phyloP scores from a whole-genome alignment of 768 basidiomycete species.

The Lanmaoa rubissima region DNA sequence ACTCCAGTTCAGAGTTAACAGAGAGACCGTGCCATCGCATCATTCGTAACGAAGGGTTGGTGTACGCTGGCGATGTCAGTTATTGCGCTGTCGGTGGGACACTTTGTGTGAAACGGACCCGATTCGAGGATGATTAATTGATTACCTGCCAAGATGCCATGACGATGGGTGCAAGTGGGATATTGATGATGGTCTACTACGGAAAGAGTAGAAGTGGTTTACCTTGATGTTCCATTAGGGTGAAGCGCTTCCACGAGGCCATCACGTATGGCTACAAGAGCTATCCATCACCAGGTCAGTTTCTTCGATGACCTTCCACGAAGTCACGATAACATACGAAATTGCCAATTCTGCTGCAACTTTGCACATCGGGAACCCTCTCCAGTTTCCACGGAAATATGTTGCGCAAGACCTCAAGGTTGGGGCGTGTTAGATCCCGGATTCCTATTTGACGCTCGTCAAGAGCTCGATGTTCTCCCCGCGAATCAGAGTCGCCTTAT shows the following conservation, averaged over 20 bases:
- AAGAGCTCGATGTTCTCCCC: not conserved
- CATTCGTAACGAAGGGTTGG: not conserved
- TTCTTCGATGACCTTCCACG: not conserved
- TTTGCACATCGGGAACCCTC: not conserved
- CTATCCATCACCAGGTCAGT: not conserved
- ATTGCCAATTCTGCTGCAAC: slow-evolving; percentile 9
- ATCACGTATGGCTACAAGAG: slow-evolving; percentile 17
- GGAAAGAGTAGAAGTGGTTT: not conserved
- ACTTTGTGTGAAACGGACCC: not conserved
- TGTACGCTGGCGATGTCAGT: not conserved
- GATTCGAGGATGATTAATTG: no score
- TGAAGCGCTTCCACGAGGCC: slow-evolving; percentile 13
- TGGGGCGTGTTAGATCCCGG: slow-evolving; percentile 2
- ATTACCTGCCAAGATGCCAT: no score
- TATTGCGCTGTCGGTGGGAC: not conserved
- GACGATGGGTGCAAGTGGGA: not conserved
- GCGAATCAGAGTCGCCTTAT: slow-evolving; percentile 1
- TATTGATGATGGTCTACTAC: no score
- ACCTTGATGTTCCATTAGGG: slow-evolving; percentile 26
- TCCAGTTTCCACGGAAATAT: not conserved
- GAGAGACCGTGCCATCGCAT: not conserved
- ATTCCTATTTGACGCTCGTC: slow-evolving; percentile 9
- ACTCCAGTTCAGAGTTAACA: not conserved
- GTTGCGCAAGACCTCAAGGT: slow-evolving; percentile 9
- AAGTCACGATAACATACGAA: slow-evolving; percentile 3